phyloP scores from a whole-genome alignment of 2,329 filamentous ascomycete species.

The Aspergillus uvarum region DNA sequence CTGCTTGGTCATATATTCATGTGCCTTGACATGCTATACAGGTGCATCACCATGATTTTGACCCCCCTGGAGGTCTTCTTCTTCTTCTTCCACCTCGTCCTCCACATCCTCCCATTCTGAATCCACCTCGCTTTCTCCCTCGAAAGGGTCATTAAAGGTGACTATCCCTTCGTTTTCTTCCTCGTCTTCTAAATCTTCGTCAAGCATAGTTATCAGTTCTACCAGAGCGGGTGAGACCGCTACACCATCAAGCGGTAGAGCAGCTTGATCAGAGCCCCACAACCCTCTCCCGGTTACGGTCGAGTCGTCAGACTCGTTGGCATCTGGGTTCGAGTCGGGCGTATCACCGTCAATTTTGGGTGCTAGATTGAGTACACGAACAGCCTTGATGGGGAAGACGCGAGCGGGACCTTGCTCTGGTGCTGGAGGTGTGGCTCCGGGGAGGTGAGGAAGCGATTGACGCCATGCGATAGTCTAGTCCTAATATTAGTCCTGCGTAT shows the following conservation, averaged over 20 bases:
- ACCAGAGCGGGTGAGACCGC: constrained; percentile 24
- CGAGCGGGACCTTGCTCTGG: constrained; percentile 27
- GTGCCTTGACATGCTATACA: neutral
- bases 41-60: neutral
- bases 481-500: constrained; percentile 14
- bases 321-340: neutral
- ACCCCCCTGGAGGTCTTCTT: constrained; percentile 1
- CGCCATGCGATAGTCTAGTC: constrained; percentile 33
- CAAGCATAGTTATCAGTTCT: constrained; percentile 29
- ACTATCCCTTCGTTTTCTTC: constrained; percentile 16
- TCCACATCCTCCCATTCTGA: neutral
- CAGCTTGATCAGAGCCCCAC: constrained; percentile 7
- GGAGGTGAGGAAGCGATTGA: constrained; percentile 20
- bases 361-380: constrained; percentile 42
- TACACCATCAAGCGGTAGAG: constrained; percentile 17
- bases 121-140: constrained; percentile 7
- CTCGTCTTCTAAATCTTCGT: constrained; percentile 21
- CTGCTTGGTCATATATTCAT: neutral
- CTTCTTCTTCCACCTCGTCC: neutral
- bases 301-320: neutral
- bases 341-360: constrained; percentile 25
- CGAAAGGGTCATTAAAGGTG: neutral
- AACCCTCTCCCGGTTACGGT: neutral
- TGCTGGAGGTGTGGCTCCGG: constrained; percentile 16
- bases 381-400: constrained; percentile 42